phyloP scores from a whole-genome alignment of 805 yeast genomes.

The Kodamaea nitidulidarum region DNA sequence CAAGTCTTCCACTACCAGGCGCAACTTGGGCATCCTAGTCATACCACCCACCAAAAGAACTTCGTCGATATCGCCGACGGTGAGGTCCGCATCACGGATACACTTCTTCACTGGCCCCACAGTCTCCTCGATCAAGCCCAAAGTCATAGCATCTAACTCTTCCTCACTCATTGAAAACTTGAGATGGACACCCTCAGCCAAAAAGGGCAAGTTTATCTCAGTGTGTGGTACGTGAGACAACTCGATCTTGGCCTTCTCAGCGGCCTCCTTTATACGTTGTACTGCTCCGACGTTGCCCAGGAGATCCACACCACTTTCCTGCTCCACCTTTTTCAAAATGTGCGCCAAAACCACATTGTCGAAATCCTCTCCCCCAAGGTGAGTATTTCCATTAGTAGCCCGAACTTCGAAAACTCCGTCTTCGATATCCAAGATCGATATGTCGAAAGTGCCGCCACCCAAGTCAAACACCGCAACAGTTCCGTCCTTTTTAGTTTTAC shows the following conservation, averaged over 20 bases:
- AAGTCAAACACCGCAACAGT: conserved; percentile 63
- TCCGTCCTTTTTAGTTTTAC: conserved; percentile 48
- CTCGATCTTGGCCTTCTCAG: conserved; percentile 74
- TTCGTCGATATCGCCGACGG: conserved; percentile 65
- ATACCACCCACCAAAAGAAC: conserved; percentile 81
- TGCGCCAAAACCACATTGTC: conserved; percentile 60
- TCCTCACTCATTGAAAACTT: conserved; percentile 57
- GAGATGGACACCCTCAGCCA: conserved; percentile 59
- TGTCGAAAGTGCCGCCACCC: conserved; percentile 86
- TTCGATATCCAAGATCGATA: conserved; percentile 71
- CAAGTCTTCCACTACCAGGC: conserved; percentile 54
- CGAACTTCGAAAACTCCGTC: conserved; percentile 79
- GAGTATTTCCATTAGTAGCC: conserved; percentile 82
- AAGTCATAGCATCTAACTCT: conserved; percentile 63
- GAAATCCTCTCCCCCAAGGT: conserved; percentile 83
- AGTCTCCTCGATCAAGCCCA: conserved; percentile 63
- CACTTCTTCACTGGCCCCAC: conserved; percentile 73
- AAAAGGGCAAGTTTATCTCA: conserved; percentile 66
- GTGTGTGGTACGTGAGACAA: conserved; percentile 61
- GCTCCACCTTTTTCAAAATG: conserved; percentile 55
- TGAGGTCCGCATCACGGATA: conserved; percentile 66
- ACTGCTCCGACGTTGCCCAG: conserved; percentile 52
- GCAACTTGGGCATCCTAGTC: conserved; percentile 84
- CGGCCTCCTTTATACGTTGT: conserved; percentile 75
- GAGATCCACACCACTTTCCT: conserved; percentile 48